phyloP scores from a whole-genome alignment of 345 rosid species.

The Hibiscus tridactylites region DNA sequence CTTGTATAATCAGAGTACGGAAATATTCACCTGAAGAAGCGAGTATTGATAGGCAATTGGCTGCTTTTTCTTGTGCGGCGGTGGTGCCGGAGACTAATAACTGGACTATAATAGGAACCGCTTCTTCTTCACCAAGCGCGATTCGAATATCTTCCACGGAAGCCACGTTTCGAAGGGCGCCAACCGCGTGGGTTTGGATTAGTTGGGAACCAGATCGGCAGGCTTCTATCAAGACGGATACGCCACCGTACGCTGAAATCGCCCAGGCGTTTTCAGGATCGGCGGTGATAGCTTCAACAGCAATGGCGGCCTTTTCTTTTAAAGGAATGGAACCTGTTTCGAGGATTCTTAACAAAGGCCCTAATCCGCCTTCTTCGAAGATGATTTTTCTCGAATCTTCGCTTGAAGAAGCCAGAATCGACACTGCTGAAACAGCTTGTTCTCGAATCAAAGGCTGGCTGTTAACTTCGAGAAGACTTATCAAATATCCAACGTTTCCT shows the following conservation, averaged over 20 bases:
- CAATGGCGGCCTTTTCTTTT: slow-evolving; percentile 57
- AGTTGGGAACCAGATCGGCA: slow-evolving; percentile 50
- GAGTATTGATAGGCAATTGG: slow-evolving; percentile 39
- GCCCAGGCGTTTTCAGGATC: slow-evolving; percentile 73
- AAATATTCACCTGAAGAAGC: slow-evolving; percentile 62
- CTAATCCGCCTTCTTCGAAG: slow-evolving; percentile 67
- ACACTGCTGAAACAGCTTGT: slow-evolving; percentile 50
- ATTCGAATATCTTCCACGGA: slow-evolving; percentile 46
- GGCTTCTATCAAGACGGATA: slow-evolving; percentile 48
- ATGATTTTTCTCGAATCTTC: slow-evolving; percentile 55
- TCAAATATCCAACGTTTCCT: slow-evolving; percentile 58
- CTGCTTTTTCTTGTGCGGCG: slow-evolving; percentile 43
- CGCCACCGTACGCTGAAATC: slow-evolving; percentile 63
- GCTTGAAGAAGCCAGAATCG: slow-evolving; percentile 45
- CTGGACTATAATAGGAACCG: slow-evolving; percentile 46
- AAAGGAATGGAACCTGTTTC: slow-evolving; percentile 54
- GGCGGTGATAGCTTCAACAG: slow-evolving; percentile 59
- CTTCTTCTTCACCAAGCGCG: slow-evolving; percentile 67
- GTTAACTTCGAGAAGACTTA: slow-evolving; percentile 51
- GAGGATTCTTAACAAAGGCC: slow-evolving; percentile 54
- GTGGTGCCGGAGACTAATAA: slow-evolving; percentile 32
- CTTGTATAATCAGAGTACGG: slow-evolving; percentile 45
- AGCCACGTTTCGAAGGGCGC: slow-evolving; percentile 57
- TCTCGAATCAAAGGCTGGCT: slow-evolving; percentile 46
- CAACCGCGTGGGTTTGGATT: slow-evolving; percentile 43